Evolutionary conservation across 139 green algal genomes (phyloP), one percentile per base, ranked within the genome.

Genomic region (Coccomyxa sp.): DNA sequence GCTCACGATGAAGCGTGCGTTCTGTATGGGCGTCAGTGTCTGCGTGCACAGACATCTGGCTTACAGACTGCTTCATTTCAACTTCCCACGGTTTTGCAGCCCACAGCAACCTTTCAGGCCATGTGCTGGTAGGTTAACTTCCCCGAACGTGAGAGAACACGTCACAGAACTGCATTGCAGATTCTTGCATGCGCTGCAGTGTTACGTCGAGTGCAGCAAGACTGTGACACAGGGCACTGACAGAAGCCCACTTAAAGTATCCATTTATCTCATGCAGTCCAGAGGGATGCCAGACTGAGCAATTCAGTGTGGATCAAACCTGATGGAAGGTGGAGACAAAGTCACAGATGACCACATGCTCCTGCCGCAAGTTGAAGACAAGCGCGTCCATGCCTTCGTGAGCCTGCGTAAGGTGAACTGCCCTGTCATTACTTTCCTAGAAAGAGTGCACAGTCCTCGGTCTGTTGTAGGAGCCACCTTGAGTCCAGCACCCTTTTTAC

Each of bases 371-470:
- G 44, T 74, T 74, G 70, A 54, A 74, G 12, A 39, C 44, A 8
- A 74, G 70, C 12, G 70, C 70, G 35, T 74, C 70, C 70, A 74
- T 74, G 70, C 14, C 12, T 34, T 74, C 70, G 35, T 74, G 35
- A 29, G 70, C 70, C 70, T 74, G 70, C 70, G 44, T 22, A 64
- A 4, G n/a, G n/a, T n/a, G n/a, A n/a, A n/a, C n/a, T n/a, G n/a
- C n/a, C n/a, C n/a, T n/a, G n/a, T n/a, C n/a, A n/a, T n/a, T n/a
- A n/a, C n/a, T n/a, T n/a, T n/a, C n/a, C n/a, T n/a, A n/a, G n/a
- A n/a, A n/a, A n/a, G n/a, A n/a, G n/a, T n/a, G n/a, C n/a, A n/a
- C n/a, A n/a, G n/a, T n/a, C n/a, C n/a, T n/a, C n/a, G n/a, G n/a
- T n/a, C n/a, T n/a, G n/a, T n/a, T n/a, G n/a, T n/a, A n/a, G n/a